Percentiles rank a stretch among this genome's conserved stretches.
phyloP scores from a whole-genome alignment of 805 yeast genomes.

The Ogataea pini region DNA sequence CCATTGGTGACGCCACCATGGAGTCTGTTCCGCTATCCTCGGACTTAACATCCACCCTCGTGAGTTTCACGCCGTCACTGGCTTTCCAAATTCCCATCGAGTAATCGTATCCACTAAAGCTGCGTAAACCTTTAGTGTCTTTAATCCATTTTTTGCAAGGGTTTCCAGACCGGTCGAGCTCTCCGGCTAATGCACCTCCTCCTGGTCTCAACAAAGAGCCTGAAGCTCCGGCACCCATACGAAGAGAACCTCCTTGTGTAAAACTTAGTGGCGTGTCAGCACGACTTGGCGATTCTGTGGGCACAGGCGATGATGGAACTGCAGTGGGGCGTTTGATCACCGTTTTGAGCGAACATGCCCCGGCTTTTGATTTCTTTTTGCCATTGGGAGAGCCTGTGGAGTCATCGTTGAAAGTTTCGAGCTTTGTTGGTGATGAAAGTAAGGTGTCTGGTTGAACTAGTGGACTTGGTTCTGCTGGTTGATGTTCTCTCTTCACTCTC shows the following conservation, averaged over 20 bases:
- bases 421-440: constrained; percentile 11
- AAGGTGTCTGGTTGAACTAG: constrained; percentile 16
- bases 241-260: neutral
- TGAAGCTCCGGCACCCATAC: constrained; percentile 11
- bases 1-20: constrained; percentile 5
- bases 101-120: constrained; percentile 32
- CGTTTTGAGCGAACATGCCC: constrained; percentile 2
- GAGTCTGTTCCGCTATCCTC: constrained; percentile 8
- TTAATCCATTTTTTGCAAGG: constrained; percentile 22
- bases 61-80: constrained; percentile 9
- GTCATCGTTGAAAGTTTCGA: constrained; percentile 9
- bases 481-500: constrained; percentile 17
- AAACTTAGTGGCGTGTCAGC: constrained; percentile 21
- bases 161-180: constrained; percentile 29
- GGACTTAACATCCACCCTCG: neutral
- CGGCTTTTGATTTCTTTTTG: constrained; percentile 2
- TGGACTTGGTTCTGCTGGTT: constrained; percentile 11
- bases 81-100: constrained; percentile 26
- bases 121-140: constrained; percentile 21
- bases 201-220: constrained; percentile 19
- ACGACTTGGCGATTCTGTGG: constrained; percentile 22
- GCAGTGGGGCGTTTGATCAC: constrained; percentile 3
- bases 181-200: constrained; percentile 29
- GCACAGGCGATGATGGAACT: constrained; percentile 21
- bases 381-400: constrained; percentile 6